Evolutionary conservation across 2,329 filamentous ascomycete genomes (phyloP), one percentile per base, ranked within the genome.

Genomic region (Aureobasidium namibiae): DNA sequence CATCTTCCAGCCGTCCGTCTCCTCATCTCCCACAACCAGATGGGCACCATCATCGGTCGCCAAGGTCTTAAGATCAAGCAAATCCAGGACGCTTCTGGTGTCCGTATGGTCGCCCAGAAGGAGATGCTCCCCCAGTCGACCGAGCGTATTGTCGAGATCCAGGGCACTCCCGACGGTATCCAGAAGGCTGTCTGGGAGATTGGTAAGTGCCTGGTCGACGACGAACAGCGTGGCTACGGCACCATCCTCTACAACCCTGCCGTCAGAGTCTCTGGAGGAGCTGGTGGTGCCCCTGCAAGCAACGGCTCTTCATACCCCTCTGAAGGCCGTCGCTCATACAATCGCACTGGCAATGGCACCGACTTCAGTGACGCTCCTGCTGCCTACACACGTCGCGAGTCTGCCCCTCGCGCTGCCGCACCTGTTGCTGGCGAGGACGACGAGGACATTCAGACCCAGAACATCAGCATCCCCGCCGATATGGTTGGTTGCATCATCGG

Each of bases 401-500:
- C 91, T 72, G 86, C 84, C 63, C 82, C 82, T 66, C 89, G 91
- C 63, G 89, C 89, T 59, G 90, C 74, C 9, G 73, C 89, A 44
- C 91, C 90, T 23, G 90, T 90, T 45, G 89, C 95, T 69, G 92
- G 94, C 63, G 92, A 97, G 76, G 95, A 97, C 65, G 94, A 94
- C 63, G 94, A 97, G 73, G 92, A 96, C 75, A 89, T 97, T 62
- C 92, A 96, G 75, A 99, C 94, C 1, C 94, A 99, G 72, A 99
- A 99, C 78, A 99, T 99, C 76, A 96, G 91, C 80, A 99, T 99
- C 69, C 94, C 94, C 26, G 92, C 94, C 49, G 94, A 99, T 78
- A 99, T 99, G 94, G 94, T 99, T 73, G 94, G 94, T 66, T 99
- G 94, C 78, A 99, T 99, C 77, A 99, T 99, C 72, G 94, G 94